Base-by-base conservation (phyloP, 805 yeast species). In the Yarrowia divulgata region DNA sequence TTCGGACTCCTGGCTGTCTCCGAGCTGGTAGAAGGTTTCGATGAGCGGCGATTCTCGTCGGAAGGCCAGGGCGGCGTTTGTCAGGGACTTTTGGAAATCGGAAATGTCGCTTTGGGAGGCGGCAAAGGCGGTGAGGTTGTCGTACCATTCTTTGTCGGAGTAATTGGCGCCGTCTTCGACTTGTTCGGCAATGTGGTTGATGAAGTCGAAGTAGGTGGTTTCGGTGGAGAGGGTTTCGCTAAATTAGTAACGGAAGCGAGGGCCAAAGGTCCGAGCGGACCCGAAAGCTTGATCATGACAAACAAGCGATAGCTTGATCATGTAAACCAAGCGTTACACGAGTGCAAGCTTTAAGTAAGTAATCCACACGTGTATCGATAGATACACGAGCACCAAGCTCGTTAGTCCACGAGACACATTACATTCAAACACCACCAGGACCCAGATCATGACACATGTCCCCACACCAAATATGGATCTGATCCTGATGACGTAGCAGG, bases 21-120 rank as follows among this genome's bases (percentile, higher is more conserved):
- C 71, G 68, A 71, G 75, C 67, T 83, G 82, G 74, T 82, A 88
- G 68, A 90, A 90, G 1, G 93, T 80, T 74, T 87, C 85, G 37
- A 92, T 81, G 58, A 88, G 80, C 3, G 97, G 92, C 0, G 90
- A 79, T 68, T 82, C 76, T 39, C 82, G 77, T 57, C 87, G 83
- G 67, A 84, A 77, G 0, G 83, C 83, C 42, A 87, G 71, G 46
- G 84, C 78, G 42, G 85, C 78, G 70, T 85, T 80, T 9, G 83
- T 76, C 29, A 75, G 66, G 5, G 71, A 67, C 23, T 72, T 57
- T 3, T 70, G 67, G 8, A 55, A 55, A 37, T 69, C 69, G 55
- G 68, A 55, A 8, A 52, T 57, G 34, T 70, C 70, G 55, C 58
- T 43, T 12, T 68, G 60, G 0, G 63, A 46, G 0, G 75, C 77